Percentiles rank a stretch among this genome's conserved stretches.
Conservation (phyloP, 495 filamentous ascomycete genomes). For the Aspergillus asperescens region DNA sequence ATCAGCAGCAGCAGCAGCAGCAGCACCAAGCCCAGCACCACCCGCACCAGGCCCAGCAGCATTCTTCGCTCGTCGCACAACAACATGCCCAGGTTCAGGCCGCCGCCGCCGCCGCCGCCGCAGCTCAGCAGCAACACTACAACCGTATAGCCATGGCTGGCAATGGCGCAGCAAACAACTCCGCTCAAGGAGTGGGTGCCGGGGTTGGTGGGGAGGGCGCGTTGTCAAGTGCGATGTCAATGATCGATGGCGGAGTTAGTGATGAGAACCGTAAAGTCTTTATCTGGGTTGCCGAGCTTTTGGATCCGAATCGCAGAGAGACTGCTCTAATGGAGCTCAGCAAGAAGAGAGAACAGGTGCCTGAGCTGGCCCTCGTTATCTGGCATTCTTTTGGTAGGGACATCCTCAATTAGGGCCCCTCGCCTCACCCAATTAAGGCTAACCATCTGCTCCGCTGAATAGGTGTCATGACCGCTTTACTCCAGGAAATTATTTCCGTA, state of each 20-base stretch:
- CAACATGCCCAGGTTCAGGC: conserved; percentile 57
- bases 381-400: conserved; percentile 96
- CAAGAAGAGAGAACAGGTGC: conserved; percentile 98
- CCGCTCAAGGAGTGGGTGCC: conserved; percentile 38
- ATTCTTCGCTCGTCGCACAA: conserved; percentile 45
- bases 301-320: conserved; percentile 83
- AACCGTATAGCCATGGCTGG: conserved; percentile 65
- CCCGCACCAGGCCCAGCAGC: conserved; percentile 43
- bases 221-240: conserved; percentile 40
- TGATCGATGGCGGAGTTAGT: conserved; percentile 57
- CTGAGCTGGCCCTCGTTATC: conserved; percentile 90
- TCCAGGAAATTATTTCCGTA: conserved; percentile 98
- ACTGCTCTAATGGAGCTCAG: conserved; percentile 90
- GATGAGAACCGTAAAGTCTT: conserved; percentile 92
- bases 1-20: conserved; percentile 49
- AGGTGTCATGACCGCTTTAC: conserved; percentile 97
- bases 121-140: conserved; percentile 74
- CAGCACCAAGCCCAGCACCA: conserved; percentile 66
- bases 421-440: conserved; percentile 12
- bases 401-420: not conserved
- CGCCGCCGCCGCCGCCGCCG: conserved; percentile 58
- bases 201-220: conserved; percentile 50
- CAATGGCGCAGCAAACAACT: conserved; percentile 36
- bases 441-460: conserved; percentile 19
- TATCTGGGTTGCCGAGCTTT: conserved; percentile 86